These are phyloP conservation scores for Syzygium grande DNA, from an alignment of 345 rosid genomes.

Conservation along the genomic window DNA sequence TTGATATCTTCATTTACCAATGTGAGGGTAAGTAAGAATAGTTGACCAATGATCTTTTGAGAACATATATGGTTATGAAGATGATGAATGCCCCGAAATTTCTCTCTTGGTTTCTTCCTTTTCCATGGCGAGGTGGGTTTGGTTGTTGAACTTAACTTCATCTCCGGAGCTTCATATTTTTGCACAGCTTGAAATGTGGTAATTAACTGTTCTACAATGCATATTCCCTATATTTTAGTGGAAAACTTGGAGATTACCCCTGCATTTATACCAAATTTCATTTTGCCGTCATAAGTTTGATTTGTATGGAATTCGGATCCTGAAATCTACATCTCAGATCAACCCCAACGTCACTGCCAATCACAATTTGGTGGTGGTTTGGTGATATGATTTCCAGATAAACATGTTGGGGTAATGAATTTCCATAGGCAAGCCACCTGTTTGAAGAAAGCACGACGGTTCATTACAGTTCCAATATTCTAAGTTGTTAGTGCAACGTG, in stretches of 20 bases:
- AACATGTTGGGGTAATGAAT: background rate
- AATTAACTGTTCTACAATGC: background rate
- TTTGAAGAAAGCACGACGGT: background rate
- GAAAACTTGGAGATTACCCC: background rate
- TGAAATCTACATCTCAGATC: background rate
- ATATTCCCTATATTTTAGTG: background rate
- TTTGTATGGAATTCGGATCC: background rate
- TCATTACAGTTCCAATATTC: background rate
- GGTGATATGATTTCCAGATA: background rate
- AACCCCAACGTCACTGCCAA: background rate
- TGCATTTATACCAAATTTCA: background rate
- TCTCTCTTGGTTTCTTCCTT: background rate
- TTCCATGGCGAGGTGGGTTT: background rate
- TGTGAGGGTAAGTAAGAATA: background rate
- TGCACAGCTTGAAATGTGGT: background rate
- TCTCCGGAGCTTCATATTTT: background rate
- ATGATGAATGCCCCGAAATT: background rate
- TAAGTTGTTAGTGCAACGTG: background rate
- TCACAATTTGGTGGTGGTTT: background rate
- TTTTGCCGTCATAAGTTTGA: background rate
- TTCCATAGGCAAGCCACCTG: background rate
- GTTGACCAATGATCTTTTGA: background rate
- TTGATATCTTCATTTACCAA: rapidly evolving
- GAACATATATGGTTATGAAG: background rate
- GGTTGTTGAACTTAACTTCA: background rate